A percentile compares a stretch with the other conserved stretches of the same genome.
phyloP scores from a whole-genome alignment of 805 yeast species.

The Suhomyces xylopsoci region DNA sequence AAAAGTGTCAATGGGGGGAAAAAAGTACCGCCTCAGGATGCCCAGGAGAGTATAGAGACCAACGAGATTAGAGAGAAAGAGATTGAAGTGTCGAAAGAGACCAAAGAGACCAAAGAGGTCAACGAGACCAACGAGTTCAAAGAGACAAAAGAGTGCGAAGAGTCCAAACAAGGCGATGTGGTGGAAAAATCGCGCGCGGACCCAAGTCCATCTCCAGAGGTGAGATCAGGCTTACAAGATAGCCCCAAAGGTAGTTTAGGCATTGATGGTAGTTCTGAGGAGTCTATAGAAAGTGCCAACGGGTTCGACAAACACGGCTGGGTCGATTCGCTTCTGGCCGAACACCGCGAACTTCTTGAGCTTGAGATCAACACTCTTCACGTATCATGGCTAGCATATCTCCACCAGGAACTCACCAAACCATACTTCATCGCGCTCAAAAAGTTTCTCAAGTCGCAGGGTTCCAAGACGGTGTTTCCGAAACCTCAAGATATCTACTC shows the following conservation, averaged over 20 bases:
- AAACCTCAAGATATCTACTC: constrained; percentile 76
- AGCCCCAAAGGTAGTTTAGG: background rate
- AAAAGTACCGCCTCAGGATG: background rate
- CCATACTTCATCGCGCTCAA: constrained; percentile 81
- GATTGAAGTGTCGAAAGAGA: too few relatives aligned
- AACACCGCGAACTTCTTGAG: constrained; percentile 49
- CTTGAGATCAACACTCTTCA: constrained; percentile 72
- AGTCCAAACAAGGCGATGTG: background rate
- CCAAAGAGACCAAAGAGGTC: background rate
- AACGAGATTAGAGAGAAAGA: background rate
- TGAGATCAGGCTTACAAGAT: too few relatives aligned
- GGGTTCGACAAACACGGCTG: constrained; percentile 52
- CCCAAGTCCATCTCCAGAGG: background rate
- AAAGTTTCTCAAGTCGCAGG: constrained; percentile 53
- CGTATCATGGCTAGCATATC: constrained; percentile 69
- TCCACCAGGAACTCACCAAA: constrained; percentile 72
- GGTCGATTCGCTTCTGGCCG: constrained; percentile 46
- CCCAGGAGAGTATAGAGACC: background rate
- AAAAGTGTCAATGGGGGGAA: background rate
- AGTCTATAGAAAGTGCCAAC: constrained; percentile 7
- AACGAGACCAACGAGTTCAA: background rate
- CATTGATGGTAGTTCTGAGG: background rate
- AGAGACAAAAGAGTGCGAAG: background rate
- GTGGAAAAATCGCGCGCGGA: background rate
- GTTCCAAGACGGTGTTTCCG: constrained; percentile 65